phyloP scores from a whole-genome alignment of 2,329 filamentous ascomycete species.

The Rutstroemia sp. region DNA sequence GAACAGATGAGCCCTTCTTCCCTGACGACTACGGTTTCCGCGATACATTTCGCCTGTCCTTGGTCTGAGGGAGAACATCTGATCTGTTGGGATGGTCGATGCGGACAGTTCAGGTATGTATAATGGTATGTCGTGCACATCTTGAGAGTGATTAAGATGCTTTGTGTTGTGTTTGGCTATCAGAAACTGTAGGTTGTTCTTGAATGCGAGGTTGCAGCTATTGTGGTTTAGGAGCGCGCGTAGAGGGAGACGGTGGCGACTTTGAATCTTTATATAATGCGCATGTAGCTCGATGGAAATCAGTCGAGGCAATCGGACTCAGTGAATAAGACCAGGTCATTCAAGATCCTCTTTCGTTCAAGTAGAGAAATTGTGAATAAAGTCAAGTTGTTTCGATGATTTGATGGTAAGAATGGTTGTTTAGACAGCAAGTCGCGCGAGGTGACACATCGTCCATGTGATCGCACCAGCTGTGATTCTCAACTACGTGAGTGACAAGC shows the following conservation, averaged over 20 bases:
- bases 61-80: not conserved
- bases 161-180: not conserved
- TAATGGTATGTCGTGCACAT: slow-evolving; percentile 6
- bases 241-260: too few species aligned
- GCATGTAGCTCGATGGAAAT: too few species aligned
- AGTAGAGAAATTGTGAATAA: too few species aligned
- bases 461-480: not conserved
- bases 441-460: not conserved
- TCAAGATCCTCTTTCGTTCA: too few species aligned
- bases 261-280: too few species aligned
- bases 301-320: too few species aligned
- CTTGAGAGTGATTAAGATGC: not conserved
- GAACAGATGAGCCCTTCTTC: not conserved
- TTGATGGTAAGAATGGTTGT: not conserved
- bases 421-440: not conserved
- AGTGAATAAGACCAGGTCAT: too few species aligned
- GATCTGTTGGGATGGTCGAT: not conserved
- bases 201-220: not conserved
- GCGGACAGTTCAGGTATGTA: slow-evolving; percentile 2
- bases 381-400: too few species aligned
- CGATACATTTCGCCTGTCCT: not conserved
- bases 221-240: not conserved
- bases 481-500: not conserved
- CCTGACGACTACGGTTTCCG: not conserved
- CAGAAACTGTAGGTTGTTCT: not conserved